phyloP scores from a whole-genome alignment of 106 monocot species.

The Dendrobium chrysotoxum region DNA sequence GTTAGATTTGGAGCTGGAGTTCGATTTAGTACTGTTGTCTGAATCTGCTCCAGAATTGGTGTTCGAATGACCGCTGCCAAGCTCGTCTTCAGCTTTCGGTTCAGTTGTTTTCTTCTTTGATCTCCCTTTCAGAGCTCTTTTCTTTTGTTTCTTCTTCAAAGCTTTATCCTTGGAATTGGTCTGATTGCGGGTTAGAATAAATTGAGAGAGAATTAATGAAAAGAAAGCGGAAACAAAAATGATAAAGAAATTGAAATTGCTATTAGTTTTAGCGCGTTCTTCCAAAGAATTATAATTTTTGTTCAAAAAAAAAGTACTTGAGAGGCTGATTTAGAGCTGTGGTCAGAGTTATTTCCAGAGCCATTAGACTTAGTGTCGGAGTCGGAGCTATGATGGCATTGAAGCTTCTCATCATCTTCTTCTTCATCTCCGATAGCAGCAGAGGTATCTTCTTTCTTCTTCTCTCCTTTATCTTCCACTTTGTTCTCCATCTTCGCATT shows the following conservation, averaged over 20 bases:
- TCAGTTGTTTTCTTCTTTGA: not conserved
- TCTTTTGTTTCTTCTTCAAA: not conserved
- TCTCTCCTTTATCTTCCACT: too few species aligned
- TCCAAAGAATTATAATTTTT: not conserved
- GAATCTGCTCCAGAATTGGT: not conserved
- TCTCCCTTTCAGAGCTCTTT: not conserved
- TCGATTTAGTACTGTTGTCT: not conserved
- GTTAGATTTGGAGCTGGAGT: not conserved
- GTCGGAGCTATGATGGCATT: not conserved
- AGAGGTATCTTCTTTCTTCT: too few species aligned
- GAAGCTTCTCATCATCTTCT: not conserved
- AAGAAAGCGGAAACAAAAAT: too few species aligned
- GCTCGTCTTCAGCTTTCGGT: not conserved
- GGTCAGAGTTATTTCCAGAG: not conserved
- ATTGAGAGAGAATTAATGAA: too few species aligned
- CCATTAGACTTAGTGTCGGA: not conserved
- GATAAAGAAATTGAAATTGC: too few species aligned
- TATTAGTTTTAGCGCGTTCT: too few species aligned
- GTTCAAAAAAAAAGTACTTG: not conserved
- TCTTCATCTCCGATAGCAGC: not conserved
- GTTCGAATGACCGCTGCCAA: not conserved
- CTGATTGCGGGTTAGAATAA: too few species aligned
- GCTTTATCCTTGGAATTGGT: not conserved
- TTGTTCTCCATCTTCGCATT: not conserved
- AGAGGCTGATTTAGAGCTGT: not conserved